Conservation (phyloP, 768 basidiomycete genomes). For the Mycena amicta region DNA sequence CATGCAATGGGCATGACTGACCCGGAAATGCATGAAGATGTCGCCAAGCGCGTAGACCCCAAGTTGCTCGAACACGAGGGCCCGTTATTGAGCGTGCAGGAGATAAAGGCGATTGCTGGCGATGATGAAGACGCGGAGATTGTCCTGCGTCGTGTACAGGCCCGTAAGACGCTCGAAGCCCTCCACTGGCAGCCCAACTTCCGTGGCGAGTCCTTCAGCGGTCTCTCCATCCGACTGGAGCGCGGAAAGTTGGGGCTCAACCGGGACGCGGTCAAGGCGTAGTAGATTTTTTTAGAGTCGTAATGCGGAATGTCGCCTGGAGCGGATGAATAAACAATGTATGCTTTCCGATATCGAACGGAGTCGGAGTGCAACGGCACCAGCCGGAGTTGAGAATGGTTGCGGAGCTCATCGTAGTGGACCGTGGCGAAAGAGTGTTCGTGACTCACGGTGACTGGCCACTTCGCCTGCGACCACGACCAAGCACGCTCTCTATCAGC, state of each 20-base stretch:
- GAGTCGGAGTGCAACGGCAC: no score
- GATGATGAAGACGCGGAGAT: constrained; percentile 7
- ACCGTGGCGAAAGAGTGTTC: no score
- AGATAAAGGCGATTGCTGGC: constrained; percentile 2
- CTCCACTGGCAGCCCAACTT: constrained; percentile 23
- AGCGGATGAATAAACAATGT: no score
- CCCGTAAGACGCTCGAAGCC: constrained; percentile 23
- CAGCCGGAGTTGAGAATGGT: no score
- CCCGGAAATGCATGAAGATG: constrained; percentile 13
- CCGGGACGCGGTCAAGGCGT: neutral
- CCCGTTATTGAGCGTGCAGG: neutral
- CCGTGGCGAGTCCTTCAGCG: constrained; percentile 16
- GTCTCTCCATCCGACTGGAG: constrained; percentile 19
- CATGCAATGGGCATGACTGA: constrained; percentile 12
- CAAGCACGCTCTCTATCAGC: no score
- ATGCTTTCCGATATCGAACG: no score
- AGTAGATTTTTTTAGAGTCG: no score
- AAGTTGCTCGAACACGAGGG: constrained; percentile 1
- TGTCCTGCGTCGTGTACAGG: constrained; percentile 11
- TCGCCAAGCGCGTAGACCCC: constrained; percentile 1
- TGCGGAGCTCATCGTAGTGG: no score
- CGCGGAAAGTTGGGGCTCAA: constrained; percentile 22
- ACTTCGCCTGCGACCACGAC: no score
- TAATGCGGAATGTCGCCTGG: no score
- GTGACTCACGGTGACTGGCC: no score